Base-by-base conservation (phyloP, 371 early-diverging fungal species). In the Mortierella sp. region DNA sequence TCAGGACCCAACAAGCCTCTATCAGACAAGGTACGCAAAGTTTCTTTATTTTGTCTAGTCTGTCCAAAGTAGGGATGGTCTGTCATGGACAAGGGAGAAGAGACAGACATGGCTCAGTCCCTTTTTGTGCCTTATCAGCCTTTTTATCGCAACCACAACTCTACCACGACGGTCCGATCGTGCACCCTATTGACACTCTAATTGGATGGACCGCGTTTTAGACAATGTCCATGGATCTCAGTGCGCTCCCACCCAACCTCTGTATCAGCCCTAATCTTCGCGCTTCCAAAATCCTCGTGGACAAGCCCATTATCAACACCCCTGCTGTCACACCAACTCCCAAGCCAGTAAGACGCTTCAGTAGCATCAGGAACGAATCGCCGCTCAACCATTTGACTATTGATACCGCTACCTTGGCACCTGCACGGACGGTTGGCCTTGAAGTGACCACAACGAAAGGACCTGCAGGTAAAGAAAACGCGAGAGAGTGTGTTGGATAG, bases 221-320 rank as follows among this genome's bases (percentile, higher is more conserved):
- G 66, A n/a, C 59, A n/a, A 46, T 24, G 10, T 28, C 54, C 34
- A 24, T 66, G 22, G 49, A 66, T 31, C 21, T 54, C 7, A 27
- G 13, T 4, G 40, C 29, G 13, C 60, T 74, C 10, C 68, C 74
- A 12, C 0, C 51, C 29, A 74, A 63, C 37, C n/a, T 74, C 29
- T 50, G 41, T 29, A 67, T 74, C 53, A 55, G 67, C 12, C 22
- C 68, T 5, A 52, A 50, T 17, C 49, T 67, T 25, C 29, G 55
- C 50, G 72, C 64, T 29, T 39, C 74, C 34, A 63, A 44, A 60
- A 54, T 67, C 40, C 53, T 74, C 49, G 50, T 67, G 31, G 63
- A 72, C 34, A 61, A 57, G 40, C 57, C 67, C 25, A 39, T 57
- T 34, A 58, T 7, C 13, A 39, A 21, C 22, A 39, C 29, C 8